Conservation (phyloP, 108 stramenopile species). For the Skeletonema marinoi region DNA sequence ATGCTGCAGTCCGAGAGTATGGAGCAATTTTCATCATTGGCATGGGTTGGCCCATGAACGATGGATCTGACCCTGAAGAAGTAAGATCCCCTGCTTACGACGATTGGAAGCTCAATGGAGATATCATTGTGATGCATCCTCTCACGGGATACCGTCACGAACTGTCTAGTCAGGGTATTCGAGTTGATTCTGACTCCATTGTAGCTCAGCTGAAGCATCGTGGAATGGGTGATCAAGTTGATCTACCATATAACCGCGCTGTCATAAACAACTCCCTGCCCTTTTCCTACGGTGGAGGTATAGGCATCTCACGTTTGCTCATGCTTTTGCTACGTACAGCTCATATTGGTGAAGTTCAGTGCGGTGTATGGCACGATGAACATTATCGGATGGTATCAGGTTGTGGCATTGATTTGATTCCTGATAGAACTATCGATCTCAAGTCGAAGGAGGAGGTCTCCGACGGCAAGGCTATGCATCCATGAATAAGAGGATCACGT, state of each 20-base stretch:
- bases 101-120: conserved; percentile 58
- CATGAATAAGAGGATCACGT: not conserved
- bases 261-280: conserved; percentile 41
- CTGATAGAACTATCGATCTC: conserved; percentile 43
- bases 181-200: conserved; percentile 46
- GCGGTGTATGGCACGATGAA: conserved; percentile 58
- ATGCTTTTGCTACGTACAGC: conserved; percentile 55
- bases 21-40: conserved; percentile 61
- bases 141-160: conserved; percentile 61
- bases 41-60: conserved; percentile 63
- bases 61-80: conserved; percentile 54
- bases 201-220: conserved; percentile 52
- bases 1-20: conserved; percentile 44
- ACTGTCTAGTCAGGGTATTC: conserved; percentile 53
- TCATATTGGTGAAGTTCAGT: conserved; percentile 67
- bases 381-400: conserved; percentile 44
- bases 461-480: not conserved
- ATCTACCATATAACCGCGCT: conserved; percentile 39
- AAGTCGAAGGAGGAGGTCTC: not conserved
- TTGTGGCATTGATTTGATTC: conserved; percentile 53
- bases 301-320: conserved; percentile 58
- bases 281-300: conserved; percentile 53
- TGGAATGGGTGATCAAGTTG: conserved; percentile 21
- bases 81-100: conserved; percentile 55
- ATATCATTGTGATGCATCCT: conserved; percentile 51